Conservation (phyloP, 179 eudicot genomes). For the Carnegiea gigantea region DNA sequence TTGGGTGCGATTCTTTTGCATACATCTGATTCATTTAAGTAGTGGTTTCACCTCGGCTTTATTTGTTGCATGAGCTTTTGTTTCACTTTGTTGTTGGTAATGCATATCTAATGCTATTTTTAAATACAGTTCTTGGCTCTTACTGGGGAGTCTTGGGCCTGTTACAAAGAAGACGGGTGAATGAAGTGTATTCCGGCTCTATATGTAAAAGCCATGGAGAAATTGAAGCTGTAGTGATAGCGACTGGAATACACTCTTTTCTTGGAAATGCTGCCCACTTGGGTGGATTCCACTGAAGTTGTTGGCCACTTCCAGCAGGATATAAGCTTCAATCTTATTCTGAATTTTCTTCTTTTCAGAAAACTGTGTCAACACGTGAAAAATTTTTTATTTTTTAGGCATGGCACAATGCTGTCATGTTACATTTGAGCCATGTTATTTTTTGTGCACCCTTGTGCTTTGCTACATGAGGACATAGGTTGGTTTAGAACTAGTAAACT, state of each 20-base stretch:
- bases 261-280: constrained; percentile 77
- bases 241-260: constrained; percentile 73
- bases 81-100: not conserved
- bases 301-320: constrained; percentile 80
- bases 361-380: not conserved
- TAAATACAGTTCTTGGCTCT: constrained; percentile 59
- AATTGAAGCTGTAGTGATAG: constrained; percentile 70
- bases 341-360: not conserved
- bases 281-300: constrained; percentile 56
- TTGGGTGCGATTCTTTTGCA: not conserved
- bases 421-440: not conserved
- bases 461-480: not conserved
- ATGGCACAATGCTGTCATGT: not conserved
- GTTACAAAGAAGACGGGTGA: constrained; percentile 62
- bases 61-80: not conserved
- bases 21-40: not conserved
- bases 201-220: constrained; percentile 79
- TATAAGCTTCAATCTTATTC: not conserved
- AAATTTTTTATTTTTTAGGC: not conserved
- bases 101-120: constrained; percentile 12
- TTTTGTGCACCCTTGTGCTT: not conserved
- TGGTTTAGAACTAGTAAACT: not conserved
- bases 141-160: constrained; percentile 66
- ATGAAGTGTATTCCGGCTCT: constrained; percentile 71
- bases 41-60: not conserved